Percentiles rank a stretch among this genome's conserved stretches.
These are phyloP conservation scores for Leccinum boreale DNA, from an alignment of 768 basidiomycete genomes.

Conservation along the genomic window DNA sequence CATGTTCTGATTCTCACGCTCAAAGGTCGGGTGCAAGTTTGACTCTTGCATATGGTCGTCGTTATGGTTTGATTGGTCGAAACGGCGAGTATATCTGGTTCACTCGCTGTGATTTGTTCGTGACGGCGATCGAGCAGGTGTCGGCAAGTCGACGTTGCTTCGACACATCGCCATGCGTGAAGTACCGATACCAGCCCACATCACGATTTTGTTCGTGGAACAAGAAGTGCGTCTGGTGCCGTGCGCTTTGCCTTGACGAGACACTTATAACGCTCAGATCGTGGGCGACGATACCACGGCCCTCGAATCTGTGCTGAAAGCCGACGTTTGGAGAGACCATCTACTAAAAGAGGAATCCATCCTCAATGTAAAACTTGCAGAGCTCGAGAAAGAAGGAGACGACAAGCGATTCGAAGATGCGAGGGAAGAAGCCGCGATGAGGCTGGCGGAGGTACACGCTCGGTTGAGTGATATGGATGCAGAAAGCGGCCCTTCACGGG, in stretches of 20 bases:
- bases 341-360: slow-evolving; percentile 79
- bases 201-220: slow-evolving; percentile 97
- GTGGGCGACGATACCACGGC: slow-evolving; percentile 91
- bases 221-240: slow-evolving; percentile 66
- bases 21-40: slow-evolving; percentile 77
- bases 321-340: slow-evolving; percentile 98
- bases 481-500: slow-evolving; percentile 92
- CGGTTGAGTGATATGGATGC: slow-evolving; percentile 97
- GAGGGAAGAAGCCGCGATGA: slow-evolving; percentile 76
- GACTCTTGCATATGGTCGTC: slow-evolving; percentile 83
- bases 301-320: slow-evolving; percentile 93
- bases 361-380: slow-evolving; percentile 69
- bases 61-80: slow-evolving; percentile 90
- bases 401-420: slow-evolving; percentile 82
- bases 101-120: background rate
- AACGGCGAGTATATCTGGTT: slow-evolving; percentile 47
- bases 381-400: slow-evolving; percentile 70
- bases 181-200: slow-evolving; percentile 89
- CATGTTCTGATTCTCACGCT: slow-evolving; percentile 2
- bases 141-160: slow-evolving; percentile 95
- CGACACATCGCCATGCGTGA: slow-evolving; percentile 95
- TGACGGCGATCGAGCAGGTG: slow-evolving; percentile 43
- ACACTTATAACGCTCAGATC: slow-evolving; percentile 46
- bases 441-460: slow-evolving; percentile 86
- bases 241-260: background rate